These are phyloP conservation scores for Botrytis hyacinthi DNA, from an alignment of 2,329 filamentous ascomycete species.

Conservation along the genomic window DNA sequence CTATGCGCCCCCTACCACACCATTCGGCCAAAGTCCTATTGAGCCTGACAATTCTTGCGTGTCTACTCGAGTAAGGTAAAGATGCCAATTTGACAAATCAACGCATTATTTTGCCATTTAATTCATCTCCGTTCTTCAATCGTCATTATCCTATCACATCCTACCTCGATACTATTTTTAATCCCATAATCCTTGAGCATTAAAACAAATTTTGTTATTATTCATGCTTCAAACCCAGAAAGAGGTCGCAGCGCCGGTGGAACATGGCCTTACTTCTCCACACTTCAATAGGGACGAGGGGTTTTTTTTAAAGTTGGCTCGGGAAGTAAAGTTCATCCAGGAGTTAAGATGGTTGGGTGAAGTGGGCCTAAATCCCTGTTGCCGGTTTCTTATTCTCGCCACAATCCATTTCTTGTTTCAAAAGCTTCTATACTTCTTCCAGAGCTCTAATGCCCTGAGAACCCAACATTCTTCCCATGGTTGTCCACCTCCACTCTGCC, in stretches of 20 bases:
- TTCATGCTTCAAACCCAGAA: conserved; percentile 21
- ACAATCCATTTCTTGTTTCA: conserved; percentile 26
- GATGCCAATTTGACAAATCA: background rate
- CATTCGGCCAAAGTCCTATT: background rate
- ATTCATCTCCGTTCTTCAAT: conserved; percentile 20
- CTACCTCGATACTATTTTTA: conserved; percentile 22
- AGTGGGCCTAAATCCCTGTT: conserved; percentile 16
- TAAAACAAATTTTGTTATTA: conserved; percentile 17
- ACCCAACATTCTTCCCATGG: background rate
- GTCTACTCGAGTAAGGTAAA: background rate
- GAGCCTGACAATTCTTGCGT: background rate
- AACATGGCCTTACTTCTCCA: conserved; percentile 17
- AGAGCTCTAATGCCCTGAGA: conserved; percentile 29
- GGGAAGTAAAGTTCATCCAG: conserved; percentile 21
- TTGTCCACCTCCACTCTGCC: conserved; percentile 7
- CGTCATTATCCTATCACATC: conserved; percentile 12
- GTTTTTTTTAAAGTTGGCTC: background rate
- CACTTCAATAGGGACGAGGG: conserved; percentile 10
- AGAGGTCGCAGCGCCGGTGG: conserved; percentile 18
- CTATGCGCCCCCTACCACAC: background rate
- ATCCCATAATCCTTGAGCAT: conserved; percentile 21
- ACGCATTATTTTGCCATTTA: conserved; percentile 25
- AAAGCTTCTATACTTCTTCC: conserved; percentile 34
- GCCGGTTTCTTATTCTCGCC: conserved; percentile 17
- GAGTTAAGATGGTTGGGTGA: conserved; percentile 20